Evolutionary conservation across 352 stramenopile genomes (phyloP).

Genomic region (Phytophthora vignae): DNA sequence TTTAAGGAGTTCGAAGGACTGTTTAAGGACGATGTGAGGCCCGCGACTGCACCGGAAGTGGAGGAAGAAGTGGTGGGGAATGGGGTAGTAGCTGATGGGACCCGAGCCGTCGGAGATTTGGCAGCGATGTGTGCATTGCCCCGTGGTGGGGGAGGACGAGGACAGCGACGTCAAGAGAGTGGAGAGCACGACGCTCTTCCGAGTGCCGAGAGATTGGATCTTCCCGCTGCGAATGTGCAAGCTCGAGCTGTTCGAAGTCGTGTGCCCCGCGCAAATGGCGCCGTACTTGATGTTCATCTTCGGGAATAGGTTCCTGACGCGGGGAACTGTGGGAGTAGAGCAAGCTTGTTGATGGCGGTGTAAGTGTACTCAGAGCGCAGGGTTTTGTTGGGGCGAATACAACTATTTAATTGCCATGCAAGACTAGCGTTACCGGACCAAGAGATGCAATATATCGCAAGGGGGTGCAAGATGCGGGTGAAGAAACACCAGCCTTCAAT

Average conservation of each 20-base stretch:
- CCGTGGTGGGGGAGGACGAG: constrained; percentile 20
- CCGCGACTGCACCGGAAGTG: constrained; percentile 11
- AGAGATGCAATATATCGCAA: no score
- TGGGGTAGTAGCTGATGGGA: constrained; percentile 42
- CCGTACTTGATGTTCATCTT: constrained; percentile 65
- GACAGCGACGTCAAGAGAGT: constrained; percentile 8
- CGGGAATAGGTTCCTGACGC: constrained; percentile 56
- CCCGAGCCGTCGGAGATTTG: constrained; percentile 45
- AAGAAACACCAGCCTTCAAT: no score
- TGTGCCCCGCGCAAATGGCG: constrained; percentile 51
- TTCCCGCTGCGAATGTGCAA: constrained; percentile 45
- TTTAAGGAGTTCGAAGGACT: constrained; percentile 50
- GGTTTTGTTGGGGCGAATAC: neutral
- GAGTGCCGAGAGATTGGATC: constrained; percentile 58
- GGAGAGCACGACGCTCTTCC: constrained; percentile 28
- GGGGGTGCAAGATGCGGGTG: no score
- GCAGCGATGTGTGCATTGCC: constrained; percentile 51
- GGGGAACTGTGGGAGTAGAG: constrained; percentile 44
- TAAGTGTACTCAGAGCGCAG: neutral
- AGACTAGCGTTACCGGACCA: no score
- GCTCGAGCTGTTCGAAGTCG: constrained; percentile 52
- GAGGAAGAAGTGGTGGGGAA: constrained; percentile 35
- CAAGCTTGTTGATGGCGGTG: neutral
- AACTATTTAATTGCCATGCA: neutral
- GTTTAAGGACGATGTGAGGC: constrained; percentile 37